Conservation (phyloP, 2,329 filamentous ascomycete genomes). For the Sporothrix euskadiensis region DNA sequence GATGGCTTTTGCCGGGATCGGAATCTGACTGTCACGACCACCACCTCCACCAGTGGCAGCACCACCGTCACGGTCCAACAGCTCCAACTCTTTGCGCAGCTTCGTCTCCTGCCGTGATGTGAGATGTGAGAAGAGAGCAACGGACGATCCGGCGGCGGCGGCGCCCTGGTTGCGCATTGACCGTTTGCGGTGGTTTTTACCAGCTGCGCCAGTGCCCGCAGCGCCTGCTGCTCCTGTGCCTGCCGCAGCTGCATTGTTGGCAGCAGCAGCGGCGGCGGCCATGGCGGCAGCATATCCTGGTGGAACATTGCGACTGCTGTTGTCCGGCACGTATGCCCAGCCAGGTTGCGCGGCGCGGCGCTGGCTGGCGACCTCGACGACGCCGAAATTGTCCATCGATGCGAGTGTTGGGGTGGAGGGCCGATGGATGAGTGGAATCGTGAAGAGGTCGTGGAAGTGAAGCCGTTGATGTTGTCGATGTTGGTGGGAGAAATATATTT, state of each 20-base stretch:
- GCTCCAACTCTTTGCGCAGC: constrained; percentile 76
- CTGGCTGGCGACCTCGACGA: constrained; percentile 76
- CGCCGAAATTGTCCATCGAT: constrained; percentile 67
- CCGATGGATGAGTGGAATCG: not conserved
- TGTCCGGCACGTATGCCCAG: constrained; percentile 89
- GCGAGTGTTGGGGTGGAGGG: not conserved
- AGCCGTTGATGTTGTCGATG: not conserved
- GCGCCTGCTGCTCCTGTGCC: constrained; percentile 39
- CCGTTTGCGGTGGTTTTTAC: constrained; percentile 66
- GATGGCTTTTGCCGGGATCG: constrained; percentile 59
- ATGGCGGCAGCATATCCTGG: constrained; percentile 51
- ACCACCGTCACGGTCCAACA: constrained; percentile 78
- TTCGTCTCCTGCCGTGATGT: constrained; percentile 81
- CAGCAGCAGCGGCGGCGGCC: constrained; percentile 48
- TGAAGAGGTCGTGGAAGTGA: not conserved
- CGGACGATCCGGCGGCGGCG: constrained; percentile 29
- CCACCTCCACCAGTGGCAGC: constrained; percentile 17
- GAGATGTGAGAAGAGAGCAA: constrained; percentile 52
- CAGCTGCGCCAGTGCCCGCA: constrained; percentile 38
- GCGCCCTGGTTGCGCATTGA: constrained; percentile 54
- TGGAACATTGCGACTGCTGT: not conserved
- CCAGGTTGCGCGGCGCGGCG: constrained; percentile 73
- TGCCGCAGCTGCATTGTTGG: constrained; percentile 62
- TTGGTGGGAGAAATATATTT: constrained; percentile 5
- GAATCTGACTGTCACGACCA: constrained; percentile 65